phyloP scores from a whole-genome alignment of 1,139 yeast species.

The Geotrichum australiense region DNA sequence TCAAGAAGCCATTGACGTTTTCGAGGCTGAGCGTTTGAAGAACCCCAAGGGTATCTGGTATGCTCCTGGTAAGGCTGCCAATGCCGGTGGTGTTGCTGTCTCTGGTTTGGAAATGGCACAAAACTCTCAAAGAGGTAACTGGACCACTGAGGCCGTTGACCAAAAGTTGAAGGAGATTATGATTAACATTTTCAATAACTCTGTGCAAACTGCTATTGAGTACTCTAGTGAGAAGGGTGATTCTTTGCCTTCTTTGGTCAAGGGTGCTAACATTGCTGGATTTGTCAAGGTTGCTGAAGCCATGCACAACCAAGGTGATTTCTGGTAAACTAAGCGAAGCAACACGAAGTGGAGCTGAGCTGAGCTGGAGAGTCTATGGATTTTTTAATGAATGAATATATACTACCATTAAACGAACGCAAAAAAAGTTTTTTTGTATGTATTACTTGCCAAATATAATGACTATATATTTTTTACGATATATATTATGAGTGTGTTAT shows the following conservation, averaged over 20 bases:
- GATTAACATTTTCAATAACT: slow-evolving; percentile 88
- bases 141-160: slow-evolving; percentile 90
- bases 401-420: neutral
- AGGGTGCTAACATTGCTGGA: slow-evolving; percentile 99
- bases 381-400: neutral
- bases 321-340: slow-evolving; percentile 38
- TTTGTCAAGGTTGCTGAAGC: slow-evolving; percentile 98
- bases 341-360: too few species aligned
- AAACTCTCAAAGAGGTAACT: slow-evolving; percentile 86
- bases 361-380: too few species aligned
- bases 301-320: slow-evolving; percentile 97
- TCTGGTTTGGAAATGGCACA: slow-evolving; percentile 99
- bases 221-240: slow-evolving; percentile 65
- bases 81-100: slow-evolving; percentile 99
- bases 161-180: slow-evolving; percentile 79
- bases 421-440: neutral
- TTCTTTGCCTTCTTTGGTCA: slow-evolving; percentile 83
- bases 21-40: slow-evolving; percentile 75
- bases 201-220: slow-evolving; percentile 77
- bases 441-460: too few species aligned
- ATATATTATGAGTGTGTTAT: too few species aligned
- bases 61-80: slow-evolving; percentile 99
- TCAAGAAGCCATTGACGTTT: slow-evolving; percentile 90
- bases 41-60: slow-evolving; percentile 71
- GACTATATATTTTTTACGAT: too few species aligned